Evolutionary conservation across 208 protist genomes (phyloP), one percentile per base, ranked within the genome.

Genomic region (Leishmania tropica): DNA sequence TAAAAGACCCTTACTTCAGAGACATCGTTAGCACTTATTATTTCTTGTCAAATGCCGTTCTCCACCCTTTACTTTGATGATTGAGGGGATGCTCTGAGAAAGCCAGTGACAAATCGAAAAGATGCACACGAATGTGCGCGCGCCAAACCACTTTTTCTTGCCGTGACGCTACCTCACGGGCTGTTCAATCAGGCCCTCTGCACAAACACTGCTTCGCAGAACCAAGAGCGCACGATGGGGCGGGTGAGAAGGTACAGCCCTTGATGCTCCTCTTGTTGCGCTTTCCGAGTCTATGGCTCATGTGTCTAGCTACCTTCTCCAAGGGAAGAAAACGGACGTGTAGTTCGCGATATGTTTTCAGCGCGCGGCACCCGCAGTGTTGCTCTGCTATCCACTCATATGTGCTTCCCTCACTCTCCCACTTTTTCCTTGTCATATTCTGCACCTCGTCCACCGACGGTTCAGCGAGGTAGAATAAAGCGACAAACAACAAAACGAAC

Each of bases 1-100:
- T 6, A 21, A n/a, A 24, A 3, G 15, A 8, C 37, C 40, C 47
- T 31, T 51, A 8, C 19, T 56, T 24, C n/a, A 53, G 35, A 4
- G 42, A 35, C 71, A 35, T 75, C 45, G 24, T 56, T 56, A 75
- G 71, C 45, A 56, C 71, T 75, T 75, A 75, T 31, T 35, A 24
- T 56, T 37, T 75, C 8, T 31, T 51, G 28, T 54, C 28, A 35
- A 56, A 71, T 47, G 21, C 37, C 4, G 13, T 47, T 28, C 5
- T 28, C 31, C 6, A 21, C 21, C 37, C 1, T 11, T 28, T n/a
- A 28, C 35, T 71, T 71, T 71, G 62, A 68, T 40, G 3, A 28
- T 71, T 8, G 5, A 0, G 31, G 37, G 17, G 19, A 47, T 40
- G 37, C 65, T 71, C 1, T 71, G 24, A 0, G 37, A 71, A 71